Percentiles rank a stretch among this genome's conserved stretches.
These are phyloP conservation scores for Panellus pusillus DNA, from an alignment of 768 basidiomycete species.

Conservation along the genomic window DNA sequence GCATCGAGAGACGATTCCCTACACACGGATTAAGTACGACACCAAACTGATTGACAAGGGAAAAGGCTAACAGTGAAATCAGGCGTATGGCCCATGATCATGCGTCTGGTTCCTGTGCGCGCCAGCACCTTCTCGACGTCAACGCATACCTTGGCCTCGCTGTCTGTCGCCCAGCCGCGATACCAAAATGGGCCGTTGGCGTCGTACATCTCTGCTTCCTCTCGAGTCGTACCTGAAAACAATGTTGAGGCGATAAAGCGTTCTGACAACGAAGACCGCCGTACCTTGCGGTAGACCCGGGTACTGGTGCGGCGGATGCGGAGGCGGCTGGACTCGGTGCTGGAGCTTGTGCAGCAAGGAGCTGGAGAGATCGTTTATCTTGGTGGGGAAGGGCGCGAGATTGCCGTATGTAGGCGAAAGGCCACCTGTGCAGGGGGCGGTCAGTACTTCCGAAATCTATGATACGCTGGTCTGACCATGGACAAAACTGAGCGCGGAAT, in stretches of 20 bases:
- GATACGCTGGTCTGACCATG: slow-evolving; percentile 45
- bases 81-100: slow-evolving; percentile 98
- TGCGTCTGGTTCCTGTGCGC: slow-evolving; percentile 77
- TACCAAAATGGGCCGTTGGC: slow-evolving; percentile 91
- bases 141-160: slow-evolving; percentile 67
- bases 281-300: slow-evolving; percentile 63
- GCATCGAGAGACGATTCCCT: slow-evolving; percentile 85
- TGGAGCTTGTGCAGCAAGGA: slow-evolving; percentile 74
- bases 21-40: neutral
- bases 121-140: slow-evolving; percentile 70
- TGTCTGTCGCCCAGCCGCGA: slow-evolving; percentile 83
- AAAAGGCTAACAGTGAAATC: slow-evolving; percentile 61
- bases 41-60: neutral
- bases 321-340: slow-evolving; percentile 62
- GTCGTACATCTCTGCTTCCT: slow-evolving; percentile 73
- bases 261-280: neutral
- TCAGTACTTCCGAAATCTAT: too few species aligned
- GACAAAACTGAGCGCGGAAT: slow-evolving; percentile 86
- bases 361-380: slow-evolving; percentile 74
- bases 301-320: slow-evolving; percentile 80
- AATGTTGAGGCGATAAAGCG: neutral
- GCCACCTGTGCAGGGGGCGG: slow-evolving; percentile 50
- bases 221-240: slow-evolving; percentile 48
- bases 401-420: slow-evolving; percentile 74
- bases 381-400: slow-evolving; percentile 78